Evolutionary conservation across 345 rosid genomes (phyloP).

Genomic region (Litchi chinensis): DNA sequence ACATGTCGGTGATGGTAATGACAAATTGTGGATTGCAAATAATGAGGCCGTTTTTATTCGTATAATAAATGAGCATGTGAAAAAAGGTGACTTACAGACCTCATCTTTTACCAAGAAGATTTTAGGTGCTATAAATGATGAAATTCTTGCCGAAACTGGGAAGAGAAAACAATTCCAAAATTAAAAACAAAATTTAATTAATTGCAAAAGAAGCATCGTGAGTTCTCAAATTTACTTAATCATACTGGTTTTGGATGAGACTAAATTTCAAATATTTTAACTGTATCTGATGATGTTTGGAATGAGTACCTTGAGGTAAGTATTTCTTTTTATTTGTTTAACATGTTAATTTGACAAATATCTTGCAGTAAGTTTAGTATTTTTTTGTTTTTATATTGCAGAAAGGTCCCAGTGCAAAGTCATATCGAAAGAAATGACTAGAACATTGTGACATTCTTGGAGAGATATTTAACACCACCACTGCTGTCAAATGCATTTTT

Average conservation of each 20-base stretch:
- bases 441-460: neutral
- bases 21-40: too few species aligned
- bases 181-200: neutral
- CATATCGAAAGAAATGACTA: neutral
- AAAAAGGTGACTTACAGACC: too few species aligned
- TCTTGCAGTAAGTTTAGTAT: neutral
- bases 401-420: neutral
- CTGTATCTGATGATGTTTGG: neutral
- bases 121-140: too few species aligned
- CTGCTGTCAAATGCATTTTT: neutral
- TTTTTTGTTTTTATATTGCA: neutral
- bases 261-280: neutral
- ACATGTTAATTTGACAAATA: too few species aligned
- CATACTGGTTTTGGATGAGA: neutral
- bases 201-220: neutral
- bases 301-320: too few species aligned
- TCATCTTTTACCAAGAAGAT: too few species aligned
- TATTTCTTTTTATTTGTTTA: too few species aligned
- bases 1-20: too few species aligned
- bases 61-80: too few species aligned
- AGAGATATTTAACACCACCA: neutral
- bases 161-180: neutral
- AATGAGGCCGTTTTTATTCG: too few species aligned
- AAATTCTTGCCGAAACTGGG: too few species aligned
- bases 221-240: neutral